phyloP scores from a whole-genome alignment of 306 rosid species.

The Senna tora region DNA sequence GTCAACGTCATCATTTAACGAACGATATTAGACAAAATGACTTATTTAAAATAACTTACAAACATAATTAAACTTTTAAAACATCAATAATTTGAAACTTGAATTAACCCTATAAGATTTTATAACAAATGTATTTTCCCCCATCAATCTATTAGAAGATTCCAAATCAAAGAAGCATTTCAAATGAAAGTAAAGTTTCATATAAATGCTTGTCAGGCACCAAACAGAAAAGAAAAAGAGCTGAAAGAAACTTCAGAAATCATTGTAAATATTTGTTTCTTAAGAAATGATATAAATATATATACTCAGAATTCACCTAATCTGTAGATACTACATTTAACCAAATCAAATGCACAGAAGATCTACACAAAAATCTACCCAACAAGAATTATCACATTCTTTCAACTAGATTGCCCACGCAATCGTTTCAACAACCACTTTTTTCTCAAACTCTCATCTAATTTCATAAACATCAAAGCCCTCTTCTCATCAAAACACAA shows the following conservation, averaged over 20 bases:
- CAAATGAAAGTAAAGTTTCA: no score
- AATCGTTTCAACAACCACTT: conserved; percentile 59
- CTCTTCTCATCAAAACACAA: conserved; percentile 54
- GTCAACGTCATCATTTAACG: no score
- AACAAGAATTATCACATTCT: neutral
- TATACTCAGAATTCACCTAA: conserved; percentile 18
- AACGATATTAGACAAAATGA: no score
- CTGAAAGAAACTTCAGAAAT: neutral
- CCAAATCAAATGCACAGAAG: conserved; percentile 3
- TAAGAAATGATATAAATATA: neutral
- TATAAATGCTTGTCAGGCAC: no score
- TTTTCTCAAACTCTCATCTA: conserved; percentile 55
- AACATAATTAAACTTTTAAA: no score
- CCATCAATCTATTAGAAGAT: no score
- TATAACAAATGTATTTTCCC: no score
- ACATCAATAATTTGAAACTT: no score
- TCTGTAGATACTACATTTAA: neutral
- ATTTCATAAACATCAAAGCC: conserved; percentile 58
- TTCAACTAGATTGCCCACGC: conserved; percentile 39
- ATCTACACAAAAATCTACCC: conserved; percentile 23
- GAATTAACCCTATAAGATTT: no score
- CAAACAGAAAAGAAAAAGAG: no score
- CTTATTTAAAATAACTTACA: no score
- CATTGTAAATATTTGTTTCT: neutral
- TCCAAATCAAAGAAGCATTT: no score